Percentiles rank a stretch among this genome's conserved stretches.
These are phyloP conservation scores for Dalechampia spathulata DNA, from an alignment of 441 rosid genomes.

Conservation along the genomic window DNA sequence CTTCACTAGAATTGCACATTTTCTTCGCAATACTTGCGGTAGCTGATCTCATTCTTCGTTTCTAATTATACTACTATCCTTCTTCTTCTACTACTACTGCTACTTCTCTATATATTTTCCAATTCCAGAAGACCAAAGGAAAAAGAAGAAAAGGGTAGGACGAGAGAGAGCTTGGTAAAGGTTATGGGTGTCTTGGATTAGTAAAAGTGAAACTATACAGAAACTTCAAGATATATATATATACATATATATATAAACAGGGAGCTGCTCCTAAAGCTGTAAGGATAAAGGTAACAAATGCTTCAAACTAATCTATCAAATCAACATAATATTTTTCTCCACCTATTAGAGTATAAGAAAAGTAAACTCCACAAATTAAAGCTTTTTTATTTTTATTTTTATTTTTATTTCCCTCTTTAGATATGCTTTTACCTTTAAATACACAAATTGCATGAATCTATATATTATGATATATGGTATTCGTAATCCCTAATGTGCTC, in stretches of 20 bases:
- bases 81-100: too few relatives aligned
- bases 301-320: neutral
- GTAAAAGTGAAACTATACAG: neutral
- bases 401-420: slow-evolving; percentile 1
- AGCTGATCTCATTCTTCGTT: slow-evolving; percentile 9
- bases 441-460: slow-evolving; percentile 8
- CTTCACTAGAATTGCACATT: slow-evolving; percentile 23
- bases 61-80: neutral
- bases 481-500: slow-evolving; percentile 3
- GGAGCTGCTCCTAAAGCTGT: neutral
- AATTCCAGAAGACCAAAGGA: neutral
- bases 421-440: slow-evolving; percentile 20
- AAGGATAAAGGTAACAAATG: neutral
- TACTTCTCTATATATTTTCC: too few relatives aligned
- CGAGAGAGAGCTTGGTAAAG: neutral
- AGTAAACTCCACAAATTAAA: too few relatives aligned
- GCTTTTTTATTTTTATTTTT: too few relatives aligned
- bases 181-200: neutral
- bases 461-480: slow-evolving; percentile 1
- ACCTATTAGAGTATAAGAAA: neutral
- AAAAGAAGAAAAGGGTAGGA: neutral
- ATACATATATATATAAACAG: neutral
- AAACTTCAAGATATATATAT: neutral
- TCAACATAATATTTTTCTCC: neutral
- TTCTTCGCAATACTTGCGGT: slow-evolving; percentile 13